Evolutionary conservation across 192 early-diverging fungal species (phyloP), one percentile per base, ranked within the genome.

Genomic region (Coemansia asiatica): DNA sequence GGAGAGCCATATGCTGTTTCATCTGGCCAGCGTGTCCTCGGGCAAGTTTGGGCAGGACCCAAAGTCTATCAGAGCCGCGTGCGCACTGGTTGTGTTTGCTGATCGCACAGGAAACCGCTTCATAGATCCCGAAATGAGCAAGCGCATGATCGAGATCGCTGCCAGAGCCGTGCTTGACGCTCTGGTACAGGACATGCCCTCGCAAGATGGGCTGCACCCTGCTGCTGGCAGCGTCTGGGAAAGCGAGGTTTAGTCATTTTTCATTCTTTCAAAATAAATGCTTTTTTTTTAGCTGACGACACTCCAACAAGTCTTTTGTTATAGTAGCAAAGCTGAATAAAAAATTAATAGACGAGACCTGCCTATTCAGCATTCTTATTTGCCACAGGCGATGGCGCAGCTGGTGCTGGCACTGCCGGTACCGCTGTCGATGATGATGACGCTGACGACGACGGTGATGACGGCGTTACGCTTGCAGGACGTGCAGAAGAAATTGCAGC

Each of bases 1-100:
- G 95, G 94, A 97, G 79, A 87, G 86, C 0, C 90, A 87, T 60
- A 88, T 87, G 83, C 64, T 97, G 55, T 90, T 90, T 72, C 95
- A 95, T 64, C 63, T 95, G 36, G 94, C 93, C 23, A 64, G 75
- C 47, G 82, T 82, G 35, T 81, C 81, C 16, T 81, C 76, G 0
- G 82, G 63, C 4, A 2, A 66, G 22, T 47, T 59, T 21, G 68
- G 56, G 19, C 26, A 16, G 33, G 12, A 46, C 10, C 40, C 48
- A 23, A 67, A 63, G 40, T 83, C 84, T 1, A 87, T 97, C 50
- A 82, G 82, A 0, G 89, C 94, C 2, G 88, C 91, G 28, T 90
- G 87, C 23, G 89, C 88, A 15, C 85, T 92, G 61, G 87, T 93
- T 81, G 89, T 97, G 8, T 95, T 92, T 81, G 90, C 90, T 6